Evolutionary conservation across 1,284 basidiomycete genomes (phyloP), one percentile per base, ranked within the genome.

Genomic region (Ceraceosorus guamensis): DNA sequence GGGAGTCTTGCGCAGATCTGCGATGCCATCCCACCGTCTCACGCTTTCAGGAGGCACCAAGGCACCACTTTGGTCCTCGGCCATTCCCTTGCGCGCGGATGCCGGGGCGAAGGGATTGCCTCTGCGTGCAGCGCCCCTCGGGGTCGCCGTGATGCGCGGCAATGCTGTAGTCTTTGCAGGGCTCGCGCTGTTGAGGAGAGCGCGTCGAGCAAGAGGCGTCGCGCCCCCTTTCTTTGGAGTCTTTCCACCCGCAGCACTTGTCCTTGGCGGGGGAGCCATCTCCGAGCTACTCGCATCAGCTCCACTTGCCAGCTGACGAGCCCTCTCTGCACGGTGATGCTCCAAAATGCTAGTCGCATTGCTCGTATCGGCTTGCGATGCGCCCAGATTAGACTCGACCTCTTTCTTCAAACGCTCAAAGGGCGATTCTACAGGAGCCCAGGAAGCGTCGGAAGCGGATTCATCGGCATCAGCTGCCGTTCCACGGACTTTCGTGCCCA

Each of bases 381-480:
- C 48, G 47, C 31, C 47, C 6, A 87, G 80, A 24, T 82, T 82
- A 35, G 71, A 65, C 57, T 82, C 81, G 3, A 90, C 78, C 56
- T 87, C 83, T 47, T 84, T 80, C 61, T 86, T 85, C 53, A 89
- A 79, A 31, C 84, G 82, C 46, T 85, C 82, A 50, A 90, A 83
- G 6, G 89, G 88, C 0, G 85, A 86, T 68, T 88, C 86, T 46
- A 88, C 71, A 3, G 59, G 53, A 11, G 60, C 59, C 47, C 56
- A 60, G 11, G 59, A 51, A 6, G 54, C 31, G n/a, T n/a, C n/a
- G n/a, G n/a, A n/a, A n/a, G n/a, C n/a, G 10, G 50, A 41, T 16
- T 30, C 50, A 13, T 47, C 13, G 34, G 44, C 44, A n/a, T n/a
- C n/a, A n/a, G n/a, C n/a, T n/a, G n/a, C n/a, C n/a, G n/a, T n/a